Evolutionary conservation across 2,329 filamentous ascomycete species (phyloP), one percentile per base, ranked within the genome.

Genomic region (Aspergillus luchuensis): DNA sequence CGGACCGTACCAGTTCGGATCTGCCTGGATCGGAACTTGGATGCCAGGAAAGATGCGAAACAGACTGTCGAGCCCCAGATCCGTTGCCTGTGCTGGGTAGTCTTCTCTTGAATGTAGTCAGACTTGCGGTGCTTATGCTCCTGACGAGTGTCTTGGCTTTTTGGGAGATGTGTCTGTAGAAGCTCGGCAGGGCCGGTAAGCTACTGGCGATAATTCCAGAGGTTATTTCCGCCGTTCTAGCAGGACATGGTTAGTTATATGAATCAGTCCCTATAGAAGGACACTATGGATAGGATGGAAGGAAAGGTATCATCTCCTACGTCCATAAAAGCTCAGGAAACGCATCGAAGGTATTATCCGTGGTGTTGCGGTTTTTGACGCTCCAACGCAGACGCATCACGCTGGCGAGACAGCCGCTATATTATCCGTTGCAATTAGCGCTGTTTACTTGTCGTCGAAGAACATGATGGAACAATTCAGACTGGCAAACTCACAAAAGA

Each of bases 271-370:
- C 7, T 7, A 30, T 6, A 25, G 33, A 5, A 13, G 11, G 11
- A 15, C 33, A 13, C 4, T 13, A 2, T 36, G 33, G 33, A 36
- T 13, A 36, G n/a, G 0, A 28, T 28, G 2, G 21, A 5, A 49
- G 25, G 25, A 7, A 8, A 15, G 28, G 33, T 11, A 8, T 13
- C 8, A 25, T 6, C n/a, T 57, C 66, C 60, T 63, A 70, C 69
- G 69, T 69, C 69, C 69, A 71, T 3, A 72, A 53, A 28, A 69
- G 65, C 38, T 66, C 62, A 10, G 66, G 62, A 41, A 70, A 70
- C 63, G 67, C 68, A 53, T 67, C 66, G 17, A 68, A 63, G 4
- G 68, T 70, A 48, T 64, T 66, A 56, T 69, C 68, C 1, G 52
- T 28, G 17, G 56, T 65, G 45, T 52, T 38, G 11, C 56, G 56